phyloP scores from a whole-genome alignment of 2,329 filamentous ascomycete genomes.

The Arthrinium puccinioides region DNA sequence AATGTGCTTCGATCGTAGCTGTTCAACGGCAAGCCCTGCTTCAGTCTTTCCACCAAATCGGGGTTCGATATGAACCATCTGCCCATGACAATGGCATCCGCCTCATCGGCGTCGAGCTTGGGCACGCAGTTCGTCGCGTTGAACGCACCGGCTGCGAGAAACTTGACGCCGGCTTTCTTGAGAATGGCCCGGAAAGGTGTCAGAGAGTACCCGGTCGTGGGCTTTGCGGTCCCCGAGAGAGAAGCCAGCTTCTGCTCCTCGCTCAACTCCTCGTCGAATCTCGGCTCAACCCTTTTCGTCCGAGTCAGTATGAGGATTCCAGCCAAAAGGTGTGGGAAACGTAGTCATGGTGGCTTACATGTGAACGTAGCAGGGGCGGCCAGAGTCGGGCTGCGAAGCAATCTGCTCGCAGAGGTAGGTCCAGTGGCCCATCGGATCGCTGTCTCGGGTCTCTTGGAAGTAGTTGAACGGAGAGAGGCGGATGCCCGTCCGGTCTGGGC shows the following conservation, averaged over 20 bases:
- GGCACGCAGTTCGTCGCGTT: constrained; percentile 11
- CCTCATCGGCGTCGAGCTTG: constrained; percentile 17
- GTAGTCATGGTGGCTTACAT: constrained; percentile 32
- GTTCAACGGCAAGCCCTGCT: constrained; percentile 13
- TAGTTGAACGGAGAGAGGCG: constrained; percentile 17
- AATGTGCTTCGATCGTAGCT: constrained; percentile 18
- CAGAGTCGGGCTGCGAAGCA: constrained; percentile 21
- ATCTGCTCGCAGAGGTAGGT: constrained; percentile 26
- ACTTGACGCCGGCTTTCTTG: constrained; percentile 28
- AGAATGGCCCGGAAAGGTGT: constrained; percentile 32
- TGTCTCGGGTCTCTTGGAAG: constrained; percentile 18
- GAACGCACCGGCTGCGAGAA: constrained; percentile 15
- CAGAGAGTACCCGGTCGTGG: constrained; percentile 20
- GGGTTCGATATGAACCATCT: constrained; percentile 18
- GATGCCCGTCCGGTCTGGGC: constrained; percentile 14
- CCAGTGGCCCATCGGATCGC: constrained; percentile 23
- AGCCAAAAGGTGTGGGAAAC: not conserved
- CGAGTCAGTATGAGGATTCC: constrained; percentile 1
- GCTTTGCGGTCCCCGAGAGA: constrained; percentile 21
- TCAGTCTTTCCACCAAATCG: constrained; percentile 13
- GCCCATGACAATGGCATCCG: constrained; percentile 19
- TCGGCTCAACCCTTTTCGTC: constrained; percentile 37
- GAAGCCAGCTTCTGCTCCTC: constrained; percentile 34
- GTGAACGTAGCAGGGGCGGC: constrained; percentile 35
- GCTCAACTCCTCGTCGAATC: constrained; percentile 37